phyloP scores from a whole-genome alignment of 768 basidiomycete species.

The Podaxis rugospora region DNA sequence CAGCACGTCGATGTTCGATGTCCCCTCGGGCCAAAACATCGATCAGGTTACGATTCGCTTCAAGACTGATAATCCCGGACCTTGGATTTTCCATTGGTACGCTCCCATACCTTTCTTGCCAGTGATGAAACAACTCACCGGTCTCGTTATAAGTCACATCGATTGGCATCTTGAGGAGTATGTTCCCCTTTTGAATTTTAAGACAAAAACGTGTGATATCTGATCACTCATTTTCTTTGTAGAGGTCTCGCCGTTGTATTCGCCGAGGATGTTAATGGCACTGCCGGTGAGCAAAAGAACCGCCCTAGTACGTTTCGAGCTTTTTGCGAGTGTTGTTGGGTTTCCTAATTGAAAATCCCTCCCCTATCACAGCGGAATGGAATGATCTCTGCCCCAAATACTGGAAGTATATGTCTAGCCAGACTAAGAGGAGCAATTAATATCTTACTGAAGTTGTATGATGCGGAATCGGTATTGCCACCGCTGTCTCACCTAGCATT shows the following conservation, averaged over 20 bases:
- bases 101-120: background rate
- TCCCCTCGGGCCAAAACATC: background rate
- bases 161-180: slow-evolving; percentile 16
- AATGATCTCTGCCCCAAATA: no score
- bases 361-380: no score
- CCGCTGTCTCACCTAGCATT: no score
- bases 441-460: no score
- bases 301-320: background rate
- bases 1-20: background rate
- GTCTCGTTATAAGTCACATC: slow-evolving; percentile 9
- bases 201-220: background rate
- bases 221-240: background rate
- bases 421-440: no score
- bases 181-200: background rate
- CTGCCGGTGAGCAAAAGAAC: background rate
- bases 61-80: slow-evolving; percentile 45
- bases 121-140: background rate
- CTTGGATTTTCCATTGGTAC: slow-evolving; percentile 20
- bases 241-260: slow-evolving; percentile 15
- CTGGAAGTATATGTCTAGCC: no score
- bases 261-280: slow-evolving; percentile 9
- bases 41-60: slow-evolving; percentile 37
- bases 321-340: no score
- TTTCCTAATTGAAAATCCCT: no score
- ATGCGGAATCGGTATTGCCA: no score